A percentile compares a stretch with the other conserved stretches of the same genome.
Conservation (phyloP, 2,329 filamentous ascomycete genomes). For the Cladosporium oxysporum region DNA sequence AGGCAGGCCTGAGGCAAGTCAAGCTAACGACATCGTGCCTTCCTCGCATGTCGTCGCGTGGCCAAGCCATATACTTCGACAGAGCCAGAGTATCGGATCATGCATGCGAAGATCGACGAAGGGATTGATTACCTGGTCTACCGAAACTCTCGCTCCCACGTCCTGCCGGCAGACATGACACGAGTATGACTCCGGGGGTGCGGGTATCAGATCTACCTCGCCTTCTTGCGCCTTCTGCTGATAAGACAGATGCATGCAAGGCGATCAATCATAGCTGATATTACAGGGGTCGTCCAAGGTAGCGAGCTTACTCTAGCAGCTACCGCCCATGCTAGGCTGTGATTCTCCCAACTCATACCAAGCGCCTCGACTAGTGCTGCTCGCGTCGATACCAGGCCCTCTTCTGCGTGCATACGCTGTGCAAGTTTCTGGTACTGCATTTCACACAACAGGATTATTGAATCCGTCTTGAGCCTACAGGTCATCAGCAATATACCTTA, state of each 20-base stretch:
- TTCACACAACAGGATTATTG: neutral
- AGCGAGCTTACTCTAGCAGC: neutral
- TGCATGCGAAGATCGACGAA: constrained; percentile 9
- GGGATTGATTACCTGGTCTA: neutral
- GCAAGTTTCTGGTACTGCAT: neutral
- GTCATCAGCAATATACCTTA: neutral
- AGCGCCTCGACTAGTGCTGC: neutral
- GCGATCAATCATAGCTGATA: neutral
- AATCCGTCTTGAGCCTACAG: neutral
- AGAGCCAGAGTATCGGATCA: neutral
- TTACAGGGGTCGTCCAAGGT: neutral
- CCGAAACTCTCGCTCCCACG: constrained; percentile 2
- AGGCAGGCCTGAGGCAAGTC: neutral
- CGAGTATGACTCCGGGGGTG: neutral
- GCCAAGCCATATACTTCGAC: constrained; percentile 1
- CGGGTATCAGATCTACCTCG: neutral
- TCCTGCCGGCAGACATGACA: constrained; percentile 1
- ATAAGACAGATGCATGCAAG: neutral
- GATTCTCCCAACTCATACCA: neutral
- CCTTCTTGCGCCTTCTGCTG: neutral
- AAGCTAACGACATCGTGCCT: neutral
- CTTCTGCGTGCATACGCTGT: neutral
- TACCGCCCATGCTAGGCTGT: neutral
- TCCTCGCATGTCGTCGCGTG: neutral
- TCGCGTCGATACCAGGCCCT: neutral